These are phyloP conservation scores for Schwanniomyces vanrijiae DNA, from an alignment of 805 yeast species.

Conservation along the genomic window DNA sequence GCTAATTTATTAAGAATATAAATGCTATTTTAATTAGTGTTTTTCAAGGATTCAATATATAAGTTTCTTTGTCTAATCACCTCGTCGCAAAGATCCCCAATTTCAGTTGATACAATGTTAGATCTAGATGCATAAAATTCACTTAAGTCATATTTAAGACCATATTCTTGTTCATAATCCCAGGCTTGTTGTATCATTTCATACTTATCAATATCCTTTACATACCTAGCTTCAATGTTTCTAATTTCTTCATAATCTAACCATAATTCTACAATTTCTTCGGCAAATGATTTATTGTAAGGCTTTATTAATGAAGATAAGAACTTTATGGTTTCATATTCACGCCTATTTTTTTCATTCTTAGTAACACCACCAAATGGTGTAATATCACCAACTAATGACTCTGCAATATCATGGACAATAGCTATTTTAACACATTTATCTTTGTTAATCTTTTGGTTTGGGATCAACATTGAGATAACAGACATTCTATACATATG, in stretches of 20 bases:
- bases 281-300: constrained; percentile 62
- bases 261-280: constrained; percentile 73
- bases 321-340: constrained; percentile 68
- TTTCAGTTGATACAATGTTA: constrained; percentile 69
- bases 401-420: constrained; percentile 92
- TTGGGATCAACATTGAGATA: constrained; percentile 67
- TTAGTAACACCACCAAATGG: constrained; percentile 70
- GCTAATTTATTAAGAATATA: not conserved
- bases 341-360: constrained; percentile 82
- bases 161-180: constrained; percentile 74
- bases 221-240: constrained; percentile 80
- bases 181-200: constrained; percentile 81
- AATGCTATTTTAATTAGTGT: not conserved
- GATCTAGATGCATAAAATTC: constrained; percentile 68
- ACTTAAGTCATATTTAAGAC: constrained; percentile 56
- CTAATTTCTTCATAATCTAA: constrained; percentile 85
- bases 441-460: constrained; percentile 53
- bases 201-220: constrained; percentile 90
- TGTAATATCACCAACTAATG: constrained; percentile 92
- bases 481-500: constrained; percentile 96
- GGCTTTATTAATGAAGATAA: constrained; percentile 59
- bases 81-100: constrained; percentile 65
- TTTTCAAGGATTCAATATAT: constrained; percentile 8
- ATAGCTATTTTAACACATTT: constrained; percentile 83
- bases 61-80: constrained; percentile 21